Conservation (phyloP, 257 asterid species). For the Penstemon barbatus region DNA sequence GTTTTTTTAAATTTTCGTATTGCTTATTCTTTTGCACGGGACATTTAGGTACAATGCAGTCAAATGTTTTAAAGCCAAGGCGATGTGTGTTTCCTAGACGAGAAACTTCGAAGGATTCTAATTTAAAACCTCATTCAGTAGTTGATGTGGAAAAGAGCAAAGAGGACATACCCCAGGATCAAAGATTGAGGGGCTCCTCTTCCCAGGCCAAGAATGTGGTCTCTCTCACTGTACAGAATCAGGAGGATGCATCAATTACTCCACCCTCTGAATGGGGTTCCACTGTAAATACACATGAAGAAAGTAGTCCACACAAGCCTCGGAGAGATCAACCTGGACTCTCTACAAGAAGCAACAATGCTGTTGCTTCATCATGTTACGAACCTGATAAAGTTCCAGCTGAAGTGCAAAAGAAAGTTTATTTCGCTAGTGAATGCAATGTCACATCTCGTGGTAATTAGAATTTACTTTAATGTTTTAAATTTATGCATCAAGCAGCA, state of each 20-base stretch:
- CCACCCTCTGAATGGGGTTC: constrained; percentile 66
- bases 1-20: not conserved
- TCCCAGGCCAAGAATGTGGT: constrained; percentile 38
- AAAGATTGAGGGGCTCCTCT: constrained; percentile 32
- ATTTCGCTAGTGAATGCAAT: constrained; percentile 48
- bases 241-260: constrained; percentile 55
- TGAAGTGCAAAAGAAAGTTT: constrained; percentile 79
- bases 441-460: constrained; percentile 59
- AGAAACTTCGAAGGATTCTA: constrained; percentile 51
- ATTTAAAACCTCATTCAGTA: constrained; percentile 33
- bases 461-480: constrained; percentile 15
- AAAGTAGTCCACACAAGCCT: constrained; percentile 21
- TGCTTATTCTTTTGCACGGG: not conserved
- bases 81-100: constrained; percentile 56
- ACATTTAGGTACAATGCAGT: constrained; percentile 54
- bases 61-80: constrained; percentile 60
- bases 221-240: constrained; percentile 42
- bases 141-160: constrained; percentile 35
- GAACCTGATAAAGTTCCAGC: constrained; percentile 38
- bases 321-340: constrained; percentile 48
- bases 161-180: constrained; percentile 41
- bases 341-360: constrained; percentile 37
- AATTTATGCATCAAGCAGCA: constrained; percentile 22
- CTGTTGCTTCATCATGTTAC: constrained; percentile 44
- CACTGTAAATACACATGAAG: constrained; percentile 44